Percentiles rank a stretch among this genome's conserved stretches.
phyloP scores from a whole-genome alignment of 2,329 filamentous ascomycete genomes.

The Fusarium sp. region DNA sequence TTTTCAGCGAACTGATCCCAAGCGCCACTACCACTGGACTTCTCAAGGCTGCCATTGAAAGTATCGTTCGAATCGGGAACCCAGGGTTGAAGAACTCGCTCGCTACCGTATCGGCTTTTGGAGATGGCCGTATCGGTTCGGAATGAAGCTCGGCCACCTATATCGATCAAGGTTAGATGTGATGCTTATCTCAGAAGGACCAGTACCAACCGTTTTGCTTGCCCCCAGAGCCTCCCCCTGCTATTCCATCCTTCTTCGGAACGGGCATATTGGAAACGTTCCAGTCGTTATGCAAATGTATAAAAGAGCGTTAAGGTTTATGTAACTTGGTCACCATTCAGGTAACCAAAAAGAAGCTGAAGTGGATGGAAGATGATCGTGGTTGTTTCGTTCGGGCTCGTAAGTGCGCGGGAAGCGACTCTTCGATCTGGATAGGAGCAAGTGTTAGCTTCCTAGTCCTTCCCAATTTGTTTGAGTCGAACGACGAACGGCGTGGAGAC shows the following conservation, averaged over 20 bases:
- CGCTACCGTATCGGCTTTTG: constrained; percentile 74
- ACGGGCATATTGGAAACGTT: constrained; percentile 53
- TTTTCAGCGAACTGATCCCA: constrained; percentile 98
- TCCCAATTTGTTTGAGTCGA: constrained; percentile 1
- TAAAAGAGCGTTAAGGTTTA: constrained; percentile 43
- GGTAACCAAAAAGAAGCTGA: constrained; percentile 35
- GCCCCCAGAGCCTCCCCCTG: constrained; percentile 49
- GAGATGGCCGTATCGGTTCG: constrained; percentile 92
- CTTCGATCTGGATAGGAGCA: constrained; percentile 19
- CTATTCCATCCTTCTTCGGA: constrained; percentile 57
- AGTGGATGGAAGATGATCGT: constrained; percentile 35
- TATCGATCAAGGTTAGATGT: constrained; percentile 20
- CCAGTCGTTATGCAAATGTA: constrained; percentile 42
- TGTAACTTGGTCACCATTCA: constrained; percentile 46
- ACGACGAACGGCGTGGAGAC: constrained; percentile 1
- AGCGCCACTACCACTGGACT: constrained; percentile 59
- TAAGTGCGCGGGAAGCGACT: constrained; percentile 28
- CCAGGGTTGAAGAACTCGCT: constrained; percentile 86
- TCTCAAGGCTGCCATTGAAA: constrained; percentile 79
- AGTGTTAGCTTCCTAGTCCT: constrained; percentile 28
- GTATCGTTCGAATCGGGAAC: constrained; percentile 74
- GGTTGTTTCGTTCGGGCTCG: constrained; percentile 28
- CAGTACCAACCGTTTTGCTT: constrained; percentile 57
- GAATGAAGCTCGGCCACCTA: constrained; percentile 78
- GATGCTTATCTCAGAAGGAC: background rate